Evolutionary conservation across 202 grass and related monocot species (phyloP).

Genomic region (Zizania palustris): DNA sequence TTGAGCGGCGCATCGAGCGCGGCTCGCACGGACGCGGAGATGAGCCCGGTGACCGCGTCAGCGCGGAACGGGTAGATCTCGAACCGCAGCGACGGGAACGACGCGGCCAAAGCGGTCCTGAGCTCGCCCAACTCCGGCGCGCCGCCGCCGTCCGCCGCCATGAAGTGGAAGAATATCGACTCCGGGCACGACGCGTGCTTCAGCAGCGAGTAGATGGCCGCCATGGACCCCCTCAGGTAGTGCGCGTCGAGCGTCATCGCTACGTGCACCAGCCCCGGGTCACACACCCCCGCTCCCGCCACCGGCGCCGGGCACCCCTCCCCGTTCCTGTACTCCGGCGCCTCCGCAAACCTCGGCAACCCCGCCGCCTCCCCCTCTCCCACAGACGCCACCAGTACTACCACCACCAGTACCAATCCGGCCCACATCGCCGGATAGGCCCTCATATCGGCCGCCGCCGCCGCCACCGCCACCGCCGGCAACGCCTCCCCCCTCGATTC

Average conservation of each 20-base stretch:
- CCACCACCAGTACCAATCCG: slow-evolving; percentile 23
- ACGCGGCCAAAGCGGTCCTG: slow-evolving; percentile 38
- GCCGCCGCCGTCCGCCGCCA: slow-evolving; percentile 39
- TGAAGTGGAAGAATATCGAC: slow-evolving; percentile 88
- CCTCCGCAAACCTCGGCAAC: slow-evolving; percentile 64
- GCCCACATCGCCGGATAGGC: slow-evolving; percentile 39
- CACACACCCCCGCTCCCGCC: slow-evolving; percentile 51
- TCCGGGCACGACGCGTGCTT: slow-evolving; percentile 94
- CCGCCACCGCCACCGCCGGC: background rate
- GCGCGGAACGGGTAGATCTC: slow-evolving; percentile 70
- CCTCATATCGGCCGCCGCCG: background rate
- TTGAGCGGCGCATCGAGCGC: slow-evolving; percentile 85
- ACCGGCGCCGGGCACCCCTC: slow-evolving; percentile 52
- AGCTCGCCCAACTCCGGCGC: slow-evolving; percentile 42
- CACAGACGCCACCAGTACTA: slow-evolving; percentile 21
- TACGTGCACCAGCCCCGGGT: slow-evolving; percentile 76
- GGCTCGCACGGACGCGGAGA: slow-evolving; percentile 75
- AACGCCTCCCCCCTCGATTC: slow-evolving; percentile 10
- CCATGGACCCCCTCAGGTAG: slow-evolving; percentile 88
- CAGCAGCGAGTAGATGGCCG: slow-evolving; percentile 79
- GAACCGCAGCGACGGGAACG: slow-evolving; percentile 81
- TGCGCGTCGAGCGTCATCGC: slow-evolving; percentile 93
- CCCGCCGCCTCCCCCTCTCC: background rate
- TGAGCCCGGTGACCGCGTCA: slow-evolving; percentile 56
- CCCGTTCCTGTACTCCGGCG: slow-evolving; percentile 78